Evolutionary conservation across 2,329 filamentous ascomycete genomes (phyloP).

Genomic region (Penicillium nordicum): DNA sequence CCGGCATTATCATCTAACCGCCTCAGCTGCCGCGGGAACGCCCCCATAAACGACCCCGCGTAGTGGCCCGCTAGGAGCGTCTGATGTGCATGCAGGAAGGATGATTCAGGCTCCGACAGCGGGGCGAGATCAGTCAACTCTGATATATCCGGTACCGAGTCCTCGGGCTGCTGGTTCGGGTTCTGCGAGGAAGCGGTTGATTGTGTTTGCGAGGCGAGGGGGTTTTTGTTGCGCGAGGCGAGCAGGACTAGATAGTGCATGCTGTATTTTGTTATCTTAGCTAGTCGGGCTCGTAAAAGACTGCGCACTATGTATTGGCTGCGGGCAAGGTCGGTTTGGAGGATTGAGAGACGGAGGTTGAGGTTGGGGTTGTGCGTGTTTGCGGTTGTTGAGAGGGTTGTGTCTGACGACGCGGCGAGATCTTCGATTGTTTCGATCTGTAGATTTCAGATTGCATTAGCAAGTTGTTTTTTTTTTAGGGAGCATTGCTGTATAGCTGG

Average conservation of each 20-base stretch:
- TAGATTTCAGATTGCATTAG: not conserved
- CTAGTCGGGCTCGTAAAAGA: constrained; percentile 76
- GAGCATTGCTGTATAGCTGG: not conserved
- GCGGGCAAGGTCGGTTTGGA: constrained; percentile 92
- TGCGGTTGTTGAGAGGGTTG: constrained; percentile 43
- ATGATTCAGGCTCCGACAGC: constrained; percentile 73
- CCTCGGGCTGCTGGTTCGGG: constrained; percentile 24
- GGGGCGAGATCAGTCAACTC: constrained; percentile 47
- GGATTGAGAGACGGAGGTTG: constrained; percentile 89
- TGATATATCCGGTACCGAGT: constrained; percentile 33
- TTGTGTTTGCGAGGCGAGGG: constrained; percentile 12
- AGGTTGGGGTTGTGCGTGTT: constrained; percentile 83
- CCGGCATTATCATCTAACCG: constrained; percentile 87
- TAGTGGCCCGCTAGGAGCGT: constrained; percentile 82
- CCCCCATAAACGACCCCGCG: constrained; percentile 73
- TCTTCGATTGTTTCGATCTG: constrained; percentile 67
- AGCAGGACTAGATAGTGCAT: constrained; percentile 49
- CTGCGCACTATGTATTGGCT: constrained; percentile 88
- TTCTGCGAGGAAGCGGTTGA: constrained; percentile 15
- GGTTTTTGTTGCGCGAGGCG: constrained; percentile 16
- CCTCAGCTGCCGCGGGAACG: constrained; percentile 75
- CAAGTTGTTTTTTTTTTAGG: not conserved
- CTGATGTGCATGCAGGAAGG: constrained; percentile 82
- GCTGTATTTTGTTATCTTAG: constrained; percentile 59
- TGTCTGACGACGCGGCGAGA: constrained; percentile 46